Conservation (phyloP, 257 asterid species). For the Linaria vulgaris region DNA sequence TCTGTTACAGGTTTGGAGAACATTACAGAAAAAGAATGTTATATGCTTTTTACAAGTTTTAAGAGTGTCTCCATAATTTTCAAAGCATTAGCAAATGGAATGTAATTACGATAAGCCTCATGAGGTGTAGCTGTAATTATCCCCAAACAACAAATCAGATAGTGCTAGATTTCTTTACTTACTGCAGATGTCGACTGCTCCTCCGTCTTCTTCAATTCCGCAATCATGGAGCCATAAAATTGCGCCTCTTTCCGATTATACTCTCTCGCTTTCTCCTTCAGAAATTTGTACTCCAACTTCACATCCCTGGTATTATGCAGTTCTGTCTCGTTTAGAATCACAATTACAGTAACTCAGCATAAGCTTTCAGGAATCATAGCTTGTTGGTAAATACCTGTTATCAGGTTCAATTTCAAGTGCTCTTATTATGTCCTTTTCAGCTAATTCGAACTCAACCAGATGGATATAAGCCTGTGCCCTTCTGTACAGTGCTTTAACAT, state of each 20-base stretch:
- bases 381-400: constrained; percentile 36
- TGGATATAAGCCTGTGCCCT: constrained; percentile 64
- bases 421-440: constrained; percentile 55
- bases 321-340: not conserved
- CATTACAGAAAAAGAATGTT: too few species aligned
- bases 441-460: constrained; percentile 53
- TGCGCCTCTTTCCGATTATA: constrained; percentile 57
- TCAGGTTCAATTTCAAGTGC: constrained; percentile 70
- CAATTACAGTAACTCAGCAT: not conserved
- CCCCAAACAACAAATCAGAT: too few species aligned
- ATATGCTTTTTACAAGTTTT: too few species aligned
- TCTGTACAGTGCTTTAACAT: constrained; percentile 61
- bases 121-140: too few species aligned
- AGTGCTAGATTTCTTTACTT: too few species aligned
- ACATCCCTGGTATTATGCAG: constrained; percentile 47
- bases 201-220: constrained; percentile 35
- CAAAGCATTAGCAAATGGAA: too few species aligned
- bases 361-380: not conserved
- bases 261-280: constrained; percentile 55
- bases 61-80: too few species aligned
- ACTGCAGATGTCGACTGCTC: too few species aligned
- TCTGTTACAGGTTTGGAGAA: too few species aligned
- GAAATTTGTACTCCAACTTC: constrained; percentile 48
- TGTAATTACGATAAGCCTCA: too few species aligned
- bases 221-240: constrained; percentile 54